Base-by-base conservation (phyloP, 805 yeast genomes). In the Kazachstania martiniae region DNA sequence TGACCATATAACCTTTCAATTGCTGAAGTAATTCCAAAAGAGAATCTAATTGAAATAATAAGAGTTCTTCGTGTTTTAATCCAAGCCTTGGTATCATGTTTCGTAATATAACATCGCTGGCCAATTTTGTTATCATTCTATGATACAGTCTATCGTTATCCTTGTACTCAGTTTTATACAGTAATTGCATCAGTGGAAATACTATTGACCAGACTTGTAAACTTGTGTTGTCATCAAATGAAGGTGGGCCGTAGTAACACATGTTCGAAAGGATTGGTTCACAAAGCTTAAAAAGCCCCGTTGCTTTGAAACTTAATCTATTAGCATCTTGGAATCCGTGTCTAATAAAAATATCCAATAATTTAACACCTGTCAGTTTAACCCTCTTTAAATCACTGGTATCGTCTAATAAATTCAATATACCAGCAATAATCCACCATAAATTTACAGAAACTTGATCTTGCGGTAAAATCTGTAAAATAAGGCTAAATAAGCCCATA, bases 341-440 rank as follows among this genome's bases (percentile, higher is more conserved):
- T 18, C 39, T 32, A n/a, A 52, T 18, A 24, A 52, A 41, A 8
- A 32, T 30, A n/a, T 30, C 22, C 18, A 54, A 33, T 14, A 53
- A 27, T 7, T 37, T 12, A 3, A 51, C 53, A 15, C 56, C 57
- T 17, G 34, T 35, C 8, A 56, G 27, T 35, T 47, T 50, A 2
- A 54, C 40, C 10, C 41, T 38, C 8, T 28, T 30, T 10, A 49
- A 21, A 33, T 53, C 53, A 7, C 44, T 42, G 1, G 56, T 46
- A 33, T 53, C 52, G 30, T 54, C 59, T 27, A 56, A 21, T 5
- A 54, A 27, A 33, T 53, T 53, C 16, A 54, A 33, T 9, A 56
- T 49, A 3, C 56, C 58, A 3, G 61, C 59, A 6, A 47, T 44
- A 9, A 56, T 47, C 61, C 61, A 56, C 43, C 55, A 41, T 14